These are phyloP conservation scores for Scedosporium boydii DNA, from an alignment of 2,329 filamentous ascomycete genomes.

Conservation along the genomic window DNA sequence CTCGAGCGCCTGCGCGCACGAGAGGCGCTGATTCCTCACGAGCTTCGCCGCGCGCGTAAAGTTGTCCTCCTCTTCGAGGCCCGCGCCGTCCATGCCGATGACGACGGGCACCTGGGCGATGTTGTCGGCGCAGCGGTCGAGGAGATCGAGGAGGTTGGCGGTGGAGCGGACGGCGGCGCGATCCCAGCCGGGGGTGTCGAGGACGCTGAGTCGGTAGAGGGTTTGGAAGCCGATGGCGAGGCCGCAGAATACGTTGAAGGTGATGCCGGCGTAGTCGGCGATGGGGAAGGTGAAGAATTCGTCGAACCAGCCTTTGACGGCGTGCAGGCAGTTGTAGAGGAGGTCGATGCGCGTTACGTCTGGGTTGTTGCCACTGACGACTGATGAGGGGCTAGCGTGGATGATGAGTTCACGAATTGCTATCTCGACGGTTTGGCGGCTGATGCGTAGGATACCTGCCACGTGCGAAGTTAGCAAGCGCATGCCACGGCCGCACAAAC, in stretches of 20 bases:
- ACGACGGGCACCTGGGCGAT: not conserved
- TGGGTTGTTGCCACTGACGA: not conserved
- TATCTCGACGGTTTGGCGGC: constrained; percentile 1
- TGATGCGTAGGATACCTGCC: not conserved
- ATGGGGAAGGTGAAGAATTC: constrained; percentile 23
- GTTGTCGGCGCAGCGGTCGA: constrained; percentile 15
- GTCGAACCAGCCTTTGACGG: constrained; percentile 26
- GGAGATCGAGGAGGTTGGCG: constrained; percentile 23
- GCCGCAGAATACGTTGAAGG: constrained; percentile 24
- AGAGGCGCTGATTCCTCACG: not conserved
- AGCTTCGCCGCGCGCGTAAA: not conserved
- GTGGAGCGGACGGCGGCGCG: constrained; percentile 24
- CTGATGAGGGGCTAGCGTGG: not conserved
- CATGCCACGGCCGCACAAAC: too few relatives aligned
- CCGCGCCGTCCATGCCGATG: not conserved
- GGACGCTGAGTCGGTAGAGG: constrained; percentile 28
- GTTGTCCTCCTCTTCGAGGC: not conserved
- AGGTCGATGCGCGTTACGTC: constrained; percentile 18
- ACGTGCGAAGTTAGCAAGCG: not conserved
- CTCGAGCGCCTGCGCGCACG: not conserved
- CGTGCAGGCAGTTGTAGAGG: constrained; percentile 25
- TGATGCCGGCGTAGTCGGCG: constrained; percentile 19
- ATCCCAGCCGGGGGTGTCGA: constrained; percentile 32
- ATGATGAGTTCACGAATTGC: not conserved
- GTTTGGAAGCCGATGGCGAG: constrained; percentile 25